These are phyloP conservation scores for Blastocystis hominis DNA, from an alignment of 352 stramenopile genomes.

Conservation along the genomic window DNA sequence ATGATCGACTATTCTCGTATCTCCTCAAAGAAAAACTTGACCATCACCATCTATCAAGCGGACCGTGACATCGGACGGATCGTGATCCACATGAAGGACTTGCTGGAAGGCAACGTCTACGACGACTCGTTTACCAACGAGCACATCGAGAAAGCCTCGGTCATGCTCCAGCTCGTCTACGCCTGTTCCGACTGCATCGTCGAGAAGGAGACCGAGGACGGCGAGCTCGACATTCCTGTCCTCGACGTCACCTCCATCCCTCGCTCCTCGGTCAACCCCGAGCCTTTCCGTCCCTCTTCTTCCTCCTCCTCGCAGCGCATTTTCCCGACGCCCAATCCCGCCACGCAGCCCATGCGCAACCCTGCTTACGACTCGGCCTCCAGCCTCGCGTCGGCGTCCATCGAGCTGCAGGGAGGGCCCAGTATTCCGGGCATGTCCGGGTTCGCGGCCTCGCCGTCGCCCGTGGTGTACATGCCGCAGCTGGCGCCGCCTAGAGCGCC, in stretches of 20 bases:
- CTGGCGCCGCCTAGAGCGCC: too few relatives aligned
- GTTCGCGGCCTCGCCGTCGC: too few relatives aligned
- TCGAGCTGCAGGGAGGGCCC: background rate
- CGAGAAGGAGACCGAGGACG: background rate
- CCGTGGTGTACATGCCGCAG: too few relatives aligned
- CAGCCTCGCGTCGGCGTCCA: background rate
- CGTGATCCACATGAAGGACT: background rate
- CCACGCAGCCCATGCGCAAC: background rate
- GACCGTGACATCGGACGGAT: background rate
- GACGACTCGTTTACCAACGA: background rate
- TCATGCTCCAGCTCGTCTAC: conserved; percentile 35
- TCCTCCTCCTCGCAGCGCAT: background rate
- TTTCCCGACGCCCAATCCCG: background rate
- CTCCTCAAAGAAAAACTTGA: background rate
- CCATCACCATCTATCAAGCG: background rate
- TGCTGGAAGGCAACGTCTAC: conserved; percentile 26
- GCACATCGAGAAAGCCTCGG: background rate
- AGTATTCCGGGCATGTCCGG: background rate
- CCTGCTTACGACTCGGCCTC: background rate
- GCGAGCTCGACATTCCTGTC: background rate
- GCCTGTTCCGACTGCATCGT: conserved; percentile 38
- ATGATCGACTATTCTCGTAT: background rate
- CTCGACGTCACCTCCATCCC: too few relatives aligned
- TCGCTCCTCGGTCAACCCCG: background rate
- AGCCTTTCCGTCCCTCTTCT: background rate